These are phyloP conservation scores for Ceratocystis cubensis DNA, from an alignment of 2,329 filamentous ascomycete species.

Conservation along the genomic window DNA sequence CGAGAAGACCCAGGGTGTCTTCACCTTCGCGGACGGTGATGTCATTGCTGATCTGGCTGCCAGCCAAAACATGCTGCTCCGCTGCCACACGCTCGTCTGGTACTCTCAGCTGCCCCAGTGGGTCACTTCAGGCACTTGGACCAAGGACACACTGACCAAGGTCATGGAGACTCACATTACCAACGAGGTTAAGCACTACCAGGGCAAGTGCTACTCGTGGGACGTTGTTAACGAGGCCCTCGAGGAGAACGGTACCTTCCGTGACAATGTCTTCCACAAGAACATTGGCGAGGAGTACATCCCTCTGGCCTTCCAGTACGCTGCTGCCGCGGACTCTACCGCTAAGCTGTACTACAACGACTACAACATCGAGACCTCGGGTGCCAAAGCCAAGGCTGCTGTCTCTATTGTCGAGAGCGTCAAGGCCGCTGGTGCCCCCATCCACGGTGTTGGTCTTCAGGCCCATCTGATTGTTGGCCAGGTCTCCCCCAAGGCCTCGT, in stretches of 20 bases:
- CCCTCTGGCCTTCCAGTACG: constrained; percentile 43
- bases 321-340: constrained; percentile 40
- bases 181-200: constrained; percentile 44
- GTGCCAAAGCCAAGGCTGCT: constrained; percentile 35
- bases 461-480: constrained; percentile 45
- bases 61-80: constrained; percentile 35
- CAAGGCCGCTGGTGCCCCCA: constrained; percentile 38
- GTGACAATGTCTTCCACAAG: constrained; percentile 41
- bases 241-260: constrained; percentile 43
- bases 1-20: constrained; percentile 45
- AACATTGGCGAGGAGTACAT: constrained; percentile 46
- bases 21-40: constrained; percentile 50
- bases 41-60: constrained; percentile 34
- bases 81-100: constrained; percentile 45
- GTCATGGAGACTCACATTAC: constrained; percentile 45
- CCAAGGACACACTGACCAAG: constrained; percentile 41
- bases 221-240: constrained; percentile 55
- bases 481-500: constrained; percentile 34
- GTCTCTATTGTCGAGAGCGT: constrained; percentile 36
- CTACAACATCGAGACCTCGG: constrained; percentile 48
- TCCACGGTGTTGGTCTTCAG: constrained; percentile 52
- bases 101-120: constrained; percentile 35
- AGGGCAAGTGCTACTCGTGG: constrained; percentile 49
- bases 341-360: constrained; percentile 46
- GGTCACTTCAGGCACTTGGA: constrained; percentile 35